Evolutionary conservation across 805 yeast species (phyloP).

Genomic region (Candida ponderosae): DNA sequence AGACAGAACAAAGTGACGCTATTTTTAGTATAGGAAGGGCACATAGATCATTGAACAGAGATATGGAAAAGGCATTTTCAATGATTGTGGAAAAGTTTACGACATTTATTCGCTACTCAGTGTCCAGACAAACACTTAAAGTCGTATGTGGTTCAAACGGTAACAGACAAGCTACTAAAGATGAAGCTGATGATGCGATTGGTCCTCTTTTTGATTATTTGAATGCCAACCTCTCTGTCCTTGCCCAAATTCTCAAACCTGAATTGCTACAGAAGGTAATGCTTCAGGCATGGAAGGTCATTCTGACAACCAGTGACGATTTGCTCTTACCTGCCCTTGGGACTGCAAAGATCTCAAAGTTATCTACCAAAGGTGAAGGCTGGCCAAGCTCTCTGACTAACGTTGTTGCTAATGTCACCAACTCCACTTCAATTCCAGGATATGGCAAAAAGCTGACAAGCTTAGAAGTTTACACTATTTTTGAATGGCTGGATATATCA

Average conservation of each 20-base stretch:
- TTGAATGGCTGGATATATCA: conserved; percentile 65
- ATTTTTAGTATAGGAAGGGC: conserved; percentile 75
- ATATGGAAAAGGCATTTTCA: conserved; percentile 60
- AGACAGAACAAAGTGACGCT: conserved; percentile 74
- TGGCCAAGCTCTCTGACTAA: conserved; percentile 35
- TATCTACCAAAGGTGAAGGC: conserved; percentile 21
- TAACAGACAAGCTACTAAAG: conserved; percentile 31
- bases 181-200: conserved; percentile 54
- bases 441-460: conserved; percentile 48
- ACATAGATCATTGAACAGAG: conserved; percentile 52
- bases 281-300: conserved; percentile 74
- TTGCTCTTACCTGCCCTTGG: conserved; percentile 68
- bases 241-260: conserved; percentile 51
- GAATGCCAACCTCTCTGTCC: conserved; percentile 56
- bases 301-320: conserved; percentile 60
- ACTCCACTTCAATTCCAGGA: conserved; percentile 27
- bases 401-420: conserved; percentile 44
- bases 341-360: conserved; percentile 24
- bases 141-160: conserved; percentile 48
- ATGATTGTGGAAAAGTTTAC: conserved; percentile 70
- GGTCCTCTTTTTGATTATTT: conserved; percentile 69
- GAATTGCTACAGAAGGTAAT: conserved; percentile 55
- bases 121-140: conserved; percentile 51
- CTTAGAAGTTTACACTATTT: conserved; percentile 59
- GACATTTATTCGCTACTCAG: conserved; percentile 46